Evolutionary conservation across 1,139 yeast species (phyloP), one percentile per base, ranked within the genome.

Genomic region (Tardiomyces blankii): DNA sequence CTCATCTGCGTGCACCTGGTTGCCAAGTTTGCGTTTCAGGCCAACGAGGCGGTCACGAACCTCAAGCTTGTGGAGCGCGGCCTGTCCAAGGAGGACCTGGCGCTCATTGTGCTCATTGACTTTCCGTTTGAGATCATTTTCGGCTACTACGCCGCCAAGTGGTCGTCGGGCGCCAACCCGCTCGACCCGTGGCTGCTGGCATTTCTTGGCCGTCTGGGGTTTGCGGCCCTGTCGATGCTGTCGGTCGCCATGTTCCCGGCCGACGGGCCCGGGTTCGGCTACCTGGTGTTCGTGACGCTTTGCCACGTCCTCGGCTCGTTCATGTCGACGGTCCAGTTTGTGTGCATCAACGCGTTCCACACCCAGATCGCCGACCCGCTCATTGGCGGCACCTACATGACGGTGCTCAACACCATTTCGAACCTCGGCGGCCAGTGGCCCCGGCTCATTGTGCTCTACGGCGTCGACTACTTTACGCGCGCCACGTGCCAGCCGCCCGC

Each of bases 371-470:
- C 98, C 2, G 98, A 91, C 62, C 97, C 98, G 0, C 66, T 80
- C 13, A 86, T 91, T 56, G 99, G 98, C 16, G 98, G 98, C 1
- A 93, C 99, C 0, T 91, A 91, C 63, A 91, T 93, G 97, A 91
- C 98, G 0, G 82, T 95, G 1, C 70, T 91, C 48, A 93, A 93
- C 64, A 91, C 99, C 0, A 70, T 91, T 44, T 81, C 94, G 35
- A 91, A 91, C 60, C 74, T 89, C 48, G 99, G 99, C 33, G 99
- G 98, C 4, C 93, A 94, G 25, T 93, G 98, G 98, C 98, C 99
- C 0, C 74, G 89, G 48, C 69, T 87, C 23, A 69, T 91, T 42
- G 80, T 89, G 5, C 74, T 88, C 56, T 77, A 73, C 51, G 72
- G 88, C 61, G 91, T 93, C 48, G 97, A 89, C 63, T 74, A 72